phyloP scores from a whole-genome alignment of 23 red algal species.

The Gracilariopsis chorda region DNA sequence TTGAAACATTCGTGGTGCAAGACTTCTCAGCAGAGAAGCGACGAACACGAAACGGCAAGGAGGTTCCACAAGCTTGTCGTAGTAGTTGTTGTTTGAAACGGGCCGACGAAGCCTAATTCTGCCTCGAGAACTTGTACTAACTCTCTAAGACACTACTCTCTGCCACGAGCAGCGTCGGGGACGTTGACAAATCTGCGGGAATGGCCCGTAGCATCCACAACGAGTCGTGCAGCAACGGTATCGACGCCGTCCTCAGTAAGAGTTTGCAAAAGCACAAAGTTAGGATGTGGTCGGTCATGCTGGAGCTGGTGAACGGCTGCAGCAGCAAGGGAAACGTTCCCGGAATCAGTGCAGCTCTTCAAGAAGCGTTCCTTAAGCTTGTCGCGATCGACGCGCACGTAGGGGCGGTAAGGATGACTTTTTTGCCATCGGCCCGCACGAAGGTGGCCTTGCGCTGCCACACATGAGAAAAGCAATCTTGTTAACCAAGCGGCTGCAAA shows the following conservation, averaged over 20 bases:
- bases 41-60: too few relatives aligned
- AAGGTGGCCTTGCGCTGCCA: conserved; percentile 64
- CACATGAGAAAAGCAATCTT: conserved; percentile 58
- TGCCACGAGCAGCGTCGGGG: too few relatives aligned
- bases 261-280: neutral
- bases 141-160: too few relatives aligned
- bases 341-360: conserved; percentile 16
- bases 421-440: conserved; percentile 38
- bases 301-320: neutral
- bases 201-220: conserved; percentile 83
- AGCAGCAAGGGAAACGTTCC: conserved; percentile 45
- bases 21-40: too few relatives aligned
- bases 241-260: neutral
- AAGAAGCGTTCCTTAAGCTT: conserved; percentile 71
- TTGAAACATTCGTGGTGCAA: too few relatives aligned
- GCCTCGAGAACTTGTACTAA: too few relatives aligned
- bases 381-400: conserved; percentile 64
- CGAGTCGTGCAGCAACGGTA: neutral
- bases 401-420: conserved; percentile 17
- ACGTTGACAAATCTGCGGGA: conserved; percentile 57
- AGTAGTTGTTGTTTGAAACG: too few relatives aligned
- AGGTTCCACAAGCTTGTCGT: too few relatives aligned
- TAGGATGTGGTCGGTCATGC: neutral
- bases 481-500: conserved; percentile 43
- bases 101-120: too few relatives aligned